Conservation (phyloP, 2,329 filamentous ascomycete genomes). For the Colletotrichum sp. region DNA sequence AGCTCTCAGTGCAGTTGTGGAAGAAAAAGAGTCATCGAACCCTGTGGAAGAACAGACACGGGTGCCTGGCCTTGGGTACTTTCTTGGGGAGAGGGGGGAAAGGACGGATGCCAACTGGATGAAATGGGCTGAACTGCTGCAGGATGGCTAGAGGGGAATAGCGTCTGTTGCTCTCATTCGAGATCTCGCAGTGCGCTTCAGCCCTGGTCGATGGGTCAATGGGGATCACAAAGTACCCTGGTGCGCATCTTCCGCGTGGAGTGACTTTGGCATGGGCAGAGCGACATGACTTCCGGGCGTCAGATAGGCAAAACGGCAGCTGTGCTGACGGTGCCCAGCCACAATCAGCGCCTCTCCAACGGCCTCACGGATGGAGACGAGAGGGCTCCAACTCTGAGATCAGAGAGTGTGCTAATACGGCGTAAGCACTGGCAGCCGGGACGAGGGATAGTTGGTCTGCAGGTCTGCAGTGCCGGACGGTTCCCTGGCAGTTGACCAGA, state of each 20-base stretch:
- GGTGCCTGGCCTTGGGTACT: slow-evolving; percentile 1
- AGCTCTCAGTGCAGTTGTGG: background rate
- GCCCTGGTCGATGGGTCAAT: background rate
- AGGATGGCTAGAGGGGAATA: background rate
- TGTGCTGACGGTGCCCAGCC: background rate
- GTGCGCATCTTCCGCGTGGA: background rate
- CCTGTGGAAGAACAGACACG: slow-evolving; percentile 5
- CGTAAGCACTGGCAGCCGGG: background rate
- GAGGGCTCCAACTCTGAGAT: background rate
- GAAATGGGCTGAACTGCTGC: background rate
- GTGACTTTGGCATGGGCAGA: background rate
- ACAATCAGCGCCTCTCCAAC: slow-evolving; percentile 9
- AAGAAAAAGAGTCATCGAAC: slow-evolving; percentile 16
- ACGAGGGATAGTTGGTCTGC: background rate
- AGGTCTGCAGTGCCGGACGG: background rate
- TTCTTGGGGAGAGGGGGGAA: background rate
- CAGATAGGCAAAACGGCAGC: background rate
- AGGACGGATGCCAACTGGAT: background rate
- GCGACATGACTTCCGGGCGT: background rate
- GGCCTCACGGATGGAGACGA: background rate
- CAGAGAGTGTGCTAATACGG: background rate
- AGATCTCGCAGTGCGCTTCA: background rate
- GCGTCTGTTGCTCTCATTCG: slow-evolving; percentile 1
- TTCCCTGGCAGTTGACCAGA: background rate
- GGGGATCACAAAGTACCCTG: background rate